Conservation (phyloP, 2,329 filamentous ascomycete species). For the Acrodontium crateriforme region DNA sequence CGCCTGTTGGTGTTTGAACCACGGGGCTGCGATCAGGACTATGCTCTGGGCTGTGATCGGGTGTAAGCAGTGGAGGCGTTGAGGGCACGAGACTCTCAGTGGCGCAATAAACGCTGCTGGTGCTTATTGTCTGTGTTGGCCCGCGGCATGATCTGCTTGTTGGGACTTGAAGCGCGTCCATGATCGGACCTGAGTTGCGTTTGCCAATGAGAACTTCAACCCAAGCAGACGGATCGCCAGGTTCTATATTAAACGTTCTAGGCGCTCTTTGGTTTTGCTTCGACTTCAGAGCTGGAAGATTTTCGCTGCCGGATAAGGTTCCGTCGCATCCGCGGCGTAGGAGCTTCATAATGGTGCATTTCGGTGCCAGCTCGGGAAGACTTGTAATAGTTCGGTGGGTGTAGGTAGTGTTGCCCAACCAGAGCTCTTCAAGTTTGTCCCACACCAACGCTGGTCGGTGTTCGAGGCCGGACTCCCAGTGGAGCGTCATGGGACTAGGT, state of each 20-base stretch:
- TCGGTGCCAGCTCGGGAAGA: conserved; percentile 4
- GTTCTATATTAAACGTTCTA: conserved; percentile 1
- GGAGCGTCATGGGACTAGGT: conserved; percentile 17
- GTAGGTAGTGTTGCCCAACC: conserved; percentile 11
- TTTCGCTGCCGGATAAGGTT: too few relatives aligned
- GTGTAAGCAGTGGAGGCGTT: too few relatives aligned
- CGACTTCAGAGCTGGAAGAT: too few relatives aligned
- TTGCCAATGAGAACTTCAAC: conserved; percentile 5
- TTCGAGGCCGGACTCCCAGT: conserved; percentile 8
- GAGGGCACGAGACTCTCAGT: too few relatives aligned
- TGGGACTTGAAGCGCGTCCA: neutral
- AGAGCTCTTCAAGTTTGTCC: conserved; percentile 12
- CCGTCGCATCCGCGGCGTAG: too few relatives aligned
- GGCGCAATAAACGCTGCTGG: too few relatives aligned
- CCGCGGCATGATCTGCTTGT: neutral
- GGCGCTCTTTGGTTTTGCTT: too few relatives aligned
- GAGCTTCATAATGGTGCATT: conserved; percentile 5
- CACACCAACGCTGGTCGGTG: conserved; percentile 9
- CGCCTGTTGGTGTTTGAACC: too few relatives aligned
- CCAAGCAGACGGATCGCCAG: conserved; percentile 6
- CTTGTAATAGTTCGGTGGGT: conserved; percentile 6
- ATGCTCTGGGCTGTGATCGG: too few relatives aligned
- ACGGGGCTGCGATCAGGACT: too few relatives aligned
- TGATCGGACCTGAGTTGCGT: neutral
- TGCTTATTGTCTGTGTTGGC: too few relatives aligned